Conservation (phyloP, 345 rosid genomes). For the Aurinia saxatilis region DNA sequence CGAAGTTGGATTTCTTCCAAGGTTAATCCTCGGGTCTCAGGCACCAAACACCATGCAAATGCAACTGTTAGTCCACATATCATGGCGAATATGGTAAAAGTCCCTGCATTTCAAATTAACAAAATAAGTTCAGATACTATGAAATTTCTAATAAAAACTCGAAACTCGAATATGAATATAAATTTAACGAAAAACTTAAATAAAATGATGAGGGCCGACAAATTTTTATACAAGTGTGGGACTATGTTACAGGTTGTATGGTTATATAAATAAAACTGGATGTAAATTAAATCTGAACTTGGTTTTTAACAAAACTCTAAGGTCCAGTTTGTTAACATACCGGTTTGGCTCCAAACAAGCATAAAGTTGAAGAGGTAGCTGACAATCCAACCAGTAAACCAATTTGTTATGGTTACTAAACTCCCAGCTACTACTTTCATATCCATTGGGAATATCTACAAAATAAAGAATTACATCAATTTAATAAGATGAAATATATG, state of each 20-base stretch:
- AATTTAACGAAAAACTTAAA: too few species aligned
- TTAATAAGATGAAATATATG: neutral
- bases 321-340: too few species aligned
- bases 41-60: constrained; percentile 37
- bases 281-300: too few species aligned
- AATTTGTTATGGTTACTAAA: constrained; percentile 35
- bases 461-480: neutral
- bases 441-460: constrained; percentile 45
- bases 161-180: too few species aligned
- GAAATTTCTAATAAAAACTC: too few species aligned
- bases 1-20: constrained; percentile 52
- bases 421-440: constrained; percentile 57
- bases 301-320: too few species aligned
- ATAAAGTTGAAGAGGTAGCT: constrained; percentile 37
- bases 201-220: too few species aligned
- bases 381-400: constrained; percentile 49
- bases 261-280: too few species aligned
- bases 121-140: neutral
- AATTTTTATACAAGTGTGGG: too few species aligned
- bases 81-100: constrained; percentile 37
- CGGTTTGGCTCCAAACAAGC: constrained; percentile 50
- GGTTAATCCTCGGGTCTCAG: constrained; percentile 53
- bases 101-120: constrained; percentile 22
- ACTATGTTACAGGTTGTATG: too few species aligned
- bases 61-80: constrained; percentile 28